Percentiles rank a stretch among this genome's conserved stretches.
These are phyloP conservation scores for Alternaria viburni DNA, from an alignment of 2,329 filamentous ascomycete species.

Conservation along the genomic window DNA sequence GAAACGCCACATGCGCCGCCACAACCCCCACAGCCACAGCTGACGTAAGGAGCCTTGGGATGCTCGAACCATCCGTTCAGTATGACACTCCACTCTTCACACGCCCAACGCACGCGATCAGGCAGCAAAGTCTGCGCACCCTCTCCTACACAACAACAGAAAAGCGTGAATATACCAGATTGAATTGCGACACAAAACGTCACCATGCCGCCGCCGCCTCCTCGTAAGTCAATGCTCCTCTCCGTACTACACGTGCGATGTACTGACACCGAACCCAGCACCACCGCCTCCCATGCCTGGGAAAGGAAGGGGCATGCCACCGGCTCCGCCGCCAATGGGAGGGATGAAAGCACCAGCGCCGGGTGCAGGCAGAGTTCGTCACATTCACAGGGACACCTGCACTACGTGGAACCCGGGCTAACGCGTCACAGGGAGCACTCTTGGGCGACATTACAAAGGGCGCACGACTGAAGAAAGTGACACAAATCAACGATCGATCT, in stretches of 20 bases:
- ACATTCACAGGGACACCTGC: not conserved
- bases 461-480: conserved; percentile 74
- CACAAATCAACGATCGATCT: conserved; percentile 90
- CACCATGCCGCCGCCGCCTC: conserved; percentile 37
- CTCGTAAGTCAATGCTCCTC: conserved; percentile 14
- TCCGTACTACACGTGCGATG: not conserved
- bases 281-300: conserved; percentile 47
- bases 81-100: conserved; percentile 25
- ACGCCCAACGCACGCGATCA: conserved; percentile 19
- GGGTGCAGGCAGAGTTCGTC: conserved; percentile 46
- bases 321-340: conserved; percentile 47
- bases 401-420: conserved; percentile 26
- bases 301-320: conserved; percentile 46
- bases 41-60: not conserved
- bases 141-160: not conserved
- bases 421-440: conserved; percentile 72
- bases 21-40: not conserved
- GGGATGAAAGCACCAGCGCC: conserved; percentile 39
- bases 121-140: conserved; percentile 21
- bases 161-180: not conserved
- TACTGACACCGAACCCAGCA: conserved; percentile 22
- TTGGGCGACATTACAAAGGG: conserved; percentile 89
- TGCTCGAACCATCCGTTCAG: conserved; percentile 13
- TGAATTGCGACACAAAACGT: not conserved
- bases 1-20: not conserved